Percentiles rank a stretch among this genome's conserved stretches.
Conservation (phyloP, 352 stramenopile species). For the Pythium plurisporium region DNA sequence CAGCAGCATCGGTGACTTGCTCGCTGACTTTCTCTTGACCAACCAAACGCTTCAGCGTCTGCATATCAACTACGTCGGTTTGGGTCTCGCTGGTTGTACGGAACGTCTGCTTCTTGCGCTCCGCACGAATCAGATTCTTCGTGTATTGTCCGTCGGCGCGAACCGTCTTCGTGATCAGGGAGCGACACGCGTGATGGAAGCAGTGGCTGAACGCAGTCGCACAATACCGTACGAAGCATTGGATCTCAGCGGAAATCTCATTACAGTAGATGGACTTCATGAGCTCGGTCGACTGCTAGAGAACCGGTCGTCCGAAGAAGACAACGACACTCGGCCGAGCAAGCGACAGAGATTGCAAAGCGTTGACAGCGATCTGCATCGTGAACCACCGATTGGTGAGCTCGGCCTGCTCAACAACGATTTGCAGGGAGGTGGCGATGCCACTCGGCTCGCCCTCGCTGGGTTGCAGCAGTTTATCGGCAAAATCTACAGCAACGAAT, state of each 20-base stretch:
- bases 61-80: slow-evolving; percentile 58
- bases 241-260: slow-evolving; percentile 72
- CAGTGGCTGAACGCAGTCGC: slow-evolving; percentile 41
- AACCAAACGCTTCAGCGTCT: slow-evolving; percentile 51
- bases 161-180: slow-evolving; percentile 69
- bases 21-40: slow-evolving; percentile 56
- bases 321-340: background rate
- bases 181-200: slow-evolving; percentile 37
- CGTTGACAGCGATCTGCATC: background rate
- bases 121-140: slow-evolving; percentile 40
- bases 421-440: slow-evolving; percentile 28
- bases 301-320: background rate
- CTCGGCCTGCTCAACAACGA: slow-evolving; percentile 74
- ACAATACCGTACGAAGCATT: slow-evolving; percentile 38
- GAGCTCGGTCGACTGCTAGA: slow-evolving; percentile 37
- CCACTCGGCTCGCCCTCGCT: slow-evolving; percentile 17
- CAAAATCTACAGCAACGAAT: slow-evolving; percentile 58
- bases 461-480: slow-evolving; percentile 31
- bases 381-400: slow-evolving; percentile 32
- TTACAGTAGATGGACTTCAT: slow-evolving; percentile 46
- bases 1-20: slow-evolving; percentile 52
- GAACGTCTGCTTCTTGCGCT: slow-evolving; percentile 42
- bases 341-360: slow-evolving; percentile 33
- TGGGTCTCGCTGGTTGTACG: slow-evolving; percentile 49
- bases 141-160: slow-evolving; percentile 49